phyloP scores from a whole-genome alignment of 2,329 filamentous ascomycete genomes.

The Colletotrichum eremochloae region DNA sequence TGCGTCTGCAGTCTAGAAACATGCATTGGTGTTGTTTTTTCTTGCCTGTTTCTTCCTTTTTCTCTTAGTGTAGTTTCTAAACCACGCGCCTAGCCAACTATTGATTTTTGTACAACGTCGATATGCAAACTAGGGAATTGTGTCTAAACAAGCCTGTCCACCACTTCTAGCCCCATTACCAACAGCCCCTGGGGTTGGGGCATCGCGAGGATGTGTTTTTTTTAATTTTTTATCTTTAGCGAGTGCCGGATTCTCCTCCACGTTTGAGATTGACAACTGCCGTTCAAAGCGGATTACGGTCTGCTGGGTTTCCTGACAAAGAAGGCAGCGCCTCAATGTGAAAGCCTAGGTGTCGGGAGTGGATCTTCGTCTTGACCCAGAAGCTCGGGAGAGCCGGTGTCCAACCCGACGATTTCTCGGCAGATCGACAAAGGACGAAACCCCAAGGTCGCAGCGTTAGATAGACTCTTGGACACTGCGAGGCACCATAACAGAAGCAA shows the following conservation, averaged over 20 bases:
- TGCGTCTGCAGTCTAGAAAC: constrained; percentile 27
- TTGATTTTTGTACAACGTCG: constrained; percentile 9
- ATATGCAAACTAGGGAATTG: not conserved
- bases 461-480: constrained; percentile 2
- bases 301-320: constrained; percentile 15
- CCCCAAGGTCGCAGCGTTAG: constrained; percentile 18
- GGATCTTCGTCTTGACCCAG: constrained; percentile 16
- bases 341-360: not conserved
- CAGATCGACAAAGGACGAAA: constrained; percentile 29
- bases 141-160: not conserved
- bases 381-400: constrained; percentile 15
- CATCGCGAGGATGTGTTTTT: constrained; percentile 2
- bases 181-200: not conserved
- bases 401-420: not conserved
- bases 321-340: constrained; percentile 24
- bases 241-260: not conserved
- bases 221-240: not conserved
- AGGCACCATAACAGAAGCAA: constrained; percentile 3
- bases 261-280: constrained; percentile 14
- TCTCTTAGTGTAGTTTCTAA: not conserved
- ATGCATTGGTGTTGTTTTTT: not conserved
- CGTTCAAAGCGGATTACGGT: not conserved
- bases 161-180: not conserved
- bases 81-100: constrained; percentile 1
- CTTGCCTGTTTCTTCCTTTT: not conserved